These are phyloP conservation scores for Talaromyces thailandensis DNA, from an alignment of 495 filamentous ascomycete genomes.

Conservation along the genomic window DNA sequence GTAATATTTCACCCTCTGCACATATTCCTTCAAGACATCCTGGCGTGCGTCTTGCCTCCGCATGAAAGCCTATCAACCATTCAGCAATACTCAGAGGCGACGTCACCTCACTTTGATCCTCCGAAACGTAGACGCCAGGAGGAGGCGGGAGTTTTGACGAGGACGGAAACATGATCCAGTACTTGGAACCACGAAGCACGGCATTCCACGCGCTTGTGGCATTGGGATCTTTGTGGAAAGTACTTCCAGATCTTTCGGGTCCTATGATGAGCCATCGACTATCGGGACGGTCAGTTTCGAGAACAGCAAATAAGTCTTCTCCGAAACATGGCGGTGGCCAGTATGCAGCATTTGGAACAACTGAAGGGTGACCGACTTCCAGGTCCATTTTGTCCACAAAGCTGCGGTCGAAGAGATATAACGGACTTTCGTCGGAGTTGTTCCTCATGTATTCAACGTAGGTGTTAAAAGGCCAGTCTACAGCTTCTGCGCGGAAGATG, in stretches of 20 bases:
- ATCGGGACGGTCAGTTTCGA: slow-evolving; percentile 75
- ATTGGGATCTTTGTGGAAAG: slow-evolving; percentile 86
- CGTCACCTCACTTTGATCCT: slow-evolving; percentile 90
- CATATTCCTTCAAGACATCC: slow-evolving; percentile 88
- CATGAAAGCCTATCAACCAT: slow-evolving; percentile 87
- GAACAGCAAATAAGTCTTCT: slow-evolving; percentile 74
- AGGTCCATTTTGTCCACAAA: slow-evolving; percentile 87
- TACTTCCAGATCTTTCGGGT: slow-evolving; percentile 81
- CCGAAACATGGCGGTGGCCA: slow-evolving; percentile 85
- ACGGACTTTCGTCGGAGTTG: slow-evolving; percentile 75
- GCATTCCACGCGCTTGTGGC: slow-evolving; percentile 91
- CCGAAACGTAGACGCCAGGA: slow-evolving; percentile 86
- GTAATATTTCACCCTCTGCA: slow-evolving; percentile 76
- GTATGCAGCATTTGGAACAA: slow-evolving; percentile 50
- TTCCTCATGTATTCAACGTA: slow-evolving; percentile 82
- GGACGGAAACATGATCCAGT: slow-evolving; percentile 95
- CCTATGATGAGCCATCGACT: slow-evolving; percentile 91
- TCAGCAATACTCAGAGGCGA: slow-evolving; percentile 92
- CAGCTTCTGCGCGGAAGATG: slow-evolving; percentile 81
- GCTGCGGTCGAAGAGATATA: slow-evolving; percentile 83
- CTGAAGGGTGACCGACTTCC: slow-evolving; percentile 39
- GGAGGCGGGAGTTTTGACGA: slow-evolving; percentile 52
- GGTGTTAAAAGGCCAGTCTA: slow-evolving; percentile 76
- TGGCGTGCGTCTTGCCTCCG: slow-evolving; percentile 66
- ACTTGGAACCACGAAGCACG: slow-evolving; percentile 83